Base-by-base conservation (phyloP, 1,284 basidiomycete species). In the Leccinum angustisporum region DNA sequence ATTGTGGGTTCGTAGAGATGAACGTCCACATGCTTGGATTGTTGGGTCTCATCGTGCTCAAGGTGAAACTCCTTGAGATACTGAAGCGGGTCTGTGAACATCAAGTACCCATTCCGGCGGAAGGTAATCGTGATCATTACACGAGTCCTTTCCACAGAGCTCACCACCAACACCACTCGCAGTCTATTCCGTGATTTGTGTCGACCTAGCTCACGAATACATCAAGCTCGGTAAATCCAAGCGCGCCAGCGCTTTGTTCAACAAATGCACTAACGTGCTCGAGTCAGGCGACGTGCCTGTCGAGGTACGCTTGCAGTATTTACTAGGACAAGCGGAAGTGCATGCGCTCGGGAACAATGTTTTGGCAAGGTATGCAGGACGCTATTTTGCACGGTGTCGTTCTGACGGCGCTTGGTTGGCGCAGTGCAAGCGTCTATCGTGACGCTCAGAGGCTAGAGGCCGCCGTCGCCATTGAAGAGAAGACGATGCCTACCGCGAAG, bases 191-290 rank as follows among this genome's bases (percentile, higher is more conserved):
- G 74, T 77, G 1, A 77, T 85, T 1, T 92, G 90, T 1, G 77
- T 88, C 1, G 84, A 88, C 34, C 81, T 96, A 2, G 94, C 90
- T 0, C 80, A 86, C 54, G 90, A 94, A 69, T 94, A 94, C 68
- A 77, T 87, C 40, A 84, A 83, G 53, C 81, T 97, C 1, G 94
- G 95, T 3, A 92, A 90, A 73, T 76, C 79, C 1, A 83, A 83
- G 54, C 84, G 88, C 48, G 92, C 93, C 0, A 79, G 78, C 0
- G 73, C 76, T 1, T 81, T 94, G 14, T 90, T 92, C 67, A 79
- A 77, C 9, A 85, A 84, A 57, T 81, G 83, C 1, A 75, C 84
- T 16, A 80, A 78, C 34, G 67, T 80, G 7, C 75, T 86, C 21
- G 78, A 80, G 55, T 75, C 71, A 46, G 75, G 75, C 3, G 70